Evolutionary conservation across 306 rosid species (phyloP).

Genomic region (Neltuma alba): DNA sequence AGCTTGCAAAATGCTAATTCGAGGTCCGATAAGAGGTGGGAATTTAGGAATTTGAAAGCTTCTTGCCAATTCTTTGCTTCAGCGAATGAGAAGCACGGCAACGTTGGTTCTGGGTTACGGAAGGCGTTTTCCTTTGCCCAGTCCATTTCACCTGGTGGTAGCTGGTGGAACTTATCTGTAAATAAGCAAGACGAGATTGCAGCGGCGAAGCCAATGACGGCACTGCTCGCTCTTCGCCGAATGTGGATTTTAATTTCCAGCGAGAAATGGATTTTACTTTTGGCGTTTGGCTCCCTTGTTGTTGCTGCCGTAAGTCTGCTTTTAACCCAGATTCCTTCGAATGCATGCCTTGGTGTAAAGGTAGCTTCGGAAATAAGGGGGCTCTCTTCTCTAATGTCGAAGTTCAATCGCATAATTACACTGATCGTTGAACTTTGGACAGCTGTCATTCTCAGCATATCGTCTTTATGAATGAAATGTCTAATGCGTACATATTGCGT

Average conservation of each 20-base stretch:
- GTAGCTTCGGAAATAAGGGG: background rate
- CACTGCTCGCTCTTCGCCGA: constrained; percentile 49
- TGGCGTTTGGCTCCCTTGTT: constrained; percentile 49
- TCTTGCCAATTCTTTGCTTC: constrained; percentile 9
- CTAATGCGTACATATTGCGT: background rate
- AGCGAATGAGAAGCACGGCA: background rate
- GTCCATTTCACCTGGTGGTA: constrained; percentile 37
- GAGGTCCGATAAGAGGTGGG: constrained; percentile 16
- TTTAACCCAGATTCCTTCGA: background rate
- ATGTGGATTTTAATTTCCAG: constrained; percentile 63
- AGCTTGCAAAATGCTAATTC: background rate
- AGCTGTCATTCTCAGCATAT: background rate
- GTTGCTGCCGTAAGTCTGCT: constrained; percentile 59
- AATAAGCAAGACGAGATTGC: constrained; percentile 26
- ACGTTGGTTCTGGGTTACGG: constrained; percentile 2
- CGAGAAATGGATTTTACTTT: constrained; percentile 47
- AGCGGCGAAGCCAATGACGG: constrained; percentile 44
- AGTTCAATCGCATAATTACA: background rate
- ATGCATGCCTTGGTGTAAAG: background rate
- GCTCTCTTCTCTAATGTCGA: background rate
- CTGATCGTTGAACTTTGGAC: constrained; percentile 2
- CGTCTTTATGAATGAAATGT: background rate
- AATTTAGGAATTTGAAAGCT: constrained; percentile 1
- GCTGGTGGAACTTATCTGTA: constrained; percentile 63
- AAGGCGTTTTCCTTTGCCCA: background rate